These are phyloP conservation scores for Arachis monticola DNA, from an alignment of 331 rosid species.

Conservation along the genomic window DNA sequence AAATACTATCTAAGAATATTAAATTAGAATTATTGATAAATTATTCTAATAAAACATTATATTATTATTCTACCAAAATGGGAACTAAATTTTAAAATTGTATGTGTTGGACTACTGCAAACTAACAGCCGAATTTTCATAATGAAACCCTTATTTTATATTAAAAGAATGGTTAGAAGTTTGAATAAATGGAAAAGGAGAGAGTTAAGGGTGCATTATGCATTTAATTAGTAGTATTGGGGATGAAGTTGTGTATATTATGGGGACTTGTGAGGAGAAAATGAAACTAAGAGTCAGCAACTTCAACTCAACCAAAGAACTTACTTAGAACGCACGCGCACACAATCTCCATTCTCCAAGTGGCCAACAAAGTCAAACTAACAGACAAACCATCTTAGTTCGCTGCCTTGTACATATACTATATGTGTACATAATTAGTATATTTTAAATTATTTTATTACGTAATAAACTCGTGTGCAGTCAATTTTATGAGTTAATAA, in stretches of 20 bases:
- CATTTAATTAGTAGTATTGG: background rate
- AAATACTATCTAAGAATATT: too few relatives aligned
- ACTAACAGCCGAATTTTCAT: too few relatives aligned
- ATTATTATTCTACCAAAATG: too few relatives aligned
- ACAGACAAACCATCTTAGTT: conserved; percentile 50
- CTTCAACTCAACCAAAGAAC: conserved; percentile 4
- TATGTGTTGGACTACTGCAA: too few relatives aligned
- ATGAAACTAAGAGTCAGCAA: background rate
- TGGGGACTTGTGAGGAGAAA: background rate
- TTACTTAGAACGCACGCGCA: conserved; percentile 30
- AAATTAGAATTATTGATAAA: too few relatives aligned
- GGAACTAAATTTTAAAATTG: too few relatives aligned
- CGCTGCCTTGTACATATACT: background rate
- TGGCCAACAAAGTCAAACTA: conserved; percentile 36
- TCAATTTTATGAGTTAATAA: too few relatives aligned
- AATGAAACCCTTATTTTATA: too few relatives aligned
- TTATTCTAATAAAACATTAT: too few relatives aligned
- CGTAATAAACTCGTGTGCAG: too few relatives aligned
- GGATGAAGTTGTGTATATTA: background rate
- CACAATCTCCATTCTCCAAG: conserved; percentile 7
- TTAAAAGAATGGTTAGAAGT: background rate
- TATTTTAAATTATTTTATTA: too few relatives aligned
- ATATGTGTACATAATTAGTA: too few relatives aligned
- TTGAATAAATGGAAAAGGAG: background rate
- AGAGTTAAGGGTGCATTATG: background rate